phyloP scores from a whole-genome alignment of 495 filamentous ascomycete genomes.

The Coniosporium apollinis region DNA sequence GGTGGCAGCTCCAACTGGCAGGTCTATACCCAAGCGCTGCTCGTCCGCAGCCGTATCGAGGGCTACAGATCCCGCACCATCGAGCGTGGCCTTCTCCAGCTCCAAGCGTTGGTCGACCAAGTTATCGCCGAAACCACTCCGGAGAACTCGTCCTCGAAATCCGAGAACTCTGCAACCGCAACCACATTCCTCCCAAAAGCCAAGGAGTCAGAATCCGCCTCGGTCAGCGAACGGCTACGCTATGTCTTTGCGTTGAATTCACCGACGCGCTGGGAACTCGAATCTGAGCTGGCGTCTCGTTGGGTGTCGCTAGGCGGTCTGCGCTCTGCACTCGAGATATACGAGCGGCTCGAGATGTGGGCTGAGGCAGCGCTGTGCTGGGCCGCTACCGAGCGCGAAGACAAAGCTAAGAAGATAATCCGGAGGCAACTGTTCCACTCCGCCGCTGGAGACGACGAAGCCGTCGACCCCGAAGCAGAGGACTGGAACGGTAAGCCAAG shows the following conservation, averaged over 20 bases:
- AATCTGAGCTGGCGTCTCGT: slow-evolving; percentile 77
- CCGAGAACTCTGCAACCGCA: slow-evolving; percentile 6
- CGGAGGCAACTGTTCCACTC: slow-evolving; percentile 60
- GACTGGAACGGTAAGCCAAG: slow-evolving; percentile 35
- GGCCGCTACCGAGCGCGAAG: slow-evolving; percentile 63
- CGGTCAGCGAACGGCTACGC: slow-evolving; percentile 53
- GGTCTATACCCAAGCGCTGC: slow-evolving; percentile 81
- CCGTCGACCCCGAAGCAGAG: slow-evolving; percentile 24
- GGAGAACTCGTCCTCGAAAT: slow-evolving; percentile 23
- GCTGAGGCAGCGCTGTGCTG: slow-evolving; percentile 87
- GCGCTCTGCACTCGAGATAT: slow-evolving; percentile 85
- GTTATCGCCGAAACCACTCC: slow-evolving; percentile 74
- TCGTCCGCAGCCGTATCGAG: slow-evolving; percentile 80
- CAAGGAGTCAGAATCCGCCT: slow-evolving; percentile 59
- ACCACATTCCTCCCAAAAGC: slow-evolving; percentile 73
- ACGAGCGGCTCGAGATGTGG: slow-evolving; percentile 88
- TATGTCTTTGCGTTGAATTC: slow-evolving; percentile 72
- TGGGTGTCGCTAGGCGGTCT: slow-evolving; percentile 82
- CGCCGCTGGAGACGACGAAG: slow-evolving; percentile 29
- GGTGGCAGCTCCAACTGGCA: slow-evolving; percentile 95
- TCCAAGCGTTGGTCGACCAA: slow-evolving; percentile 93
- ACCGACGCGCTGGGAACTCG: slow-evolving; percentile 81
- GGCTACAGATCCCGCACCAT: slow-evolving; percentile 67
- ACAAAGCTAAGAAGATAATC: slow-evolving; percentile 59
- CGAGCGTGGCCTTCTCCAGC: slow-evolving; percentile 77